A percentile compares a stretch with the other conserved stretches of the same genome.
Conservation (phyloP, 805 yeast genomes). For the Sungouiozyma intestinalis region DNA sequence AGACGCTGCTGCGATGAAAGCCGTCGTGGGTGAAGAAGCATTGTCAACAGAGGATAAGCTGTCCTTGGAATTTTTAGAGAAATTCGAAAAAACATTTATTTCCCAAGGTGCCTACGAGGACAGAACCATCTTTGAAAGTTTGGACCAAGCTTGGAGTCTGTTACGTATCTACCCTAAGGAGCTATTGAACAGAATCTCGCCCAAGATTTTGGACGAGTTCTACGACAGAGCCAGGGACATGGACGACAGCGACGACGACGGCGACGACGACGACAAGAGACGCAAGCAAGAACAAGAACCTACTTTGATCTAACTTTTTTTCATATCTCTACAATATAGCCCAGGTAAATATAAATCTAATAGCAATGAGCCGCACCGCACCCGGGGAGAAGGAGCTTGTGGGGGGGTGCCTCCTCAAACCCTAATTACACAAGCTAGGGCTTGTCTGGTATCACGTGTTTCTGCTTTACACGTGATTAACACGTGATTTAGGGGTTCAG, state of each 20-base stretch:
- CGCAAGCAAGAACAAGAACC: slow-evolving; percentile 6
- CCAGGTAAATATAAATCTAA: too few species aligned
- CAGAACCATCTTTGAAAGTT: slow-evolving; percentile 87
- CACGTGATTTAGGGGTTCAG: too few species aligned
- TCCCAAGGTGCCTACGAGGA: slow-evolving; percentile 95
- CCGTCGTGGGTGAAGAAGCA: slow-evolving; percentile 99
- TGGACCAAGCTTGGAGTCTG: slow-evolving; percentile 97
- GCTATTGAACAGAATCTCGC: slow-evolving; percentile 95
- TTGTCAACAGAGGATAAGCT: slow-evolving; percentile 94
- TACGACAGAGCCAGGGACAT: slow-evolving; percentile 79
- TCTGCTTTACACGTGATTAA: too few species aligned
- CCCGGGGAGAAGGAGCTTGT: background rate
- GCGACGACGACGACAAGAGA: slow-evolving; percentile 19
- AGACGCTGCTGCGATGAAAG: slow-evolving; percentile 99
- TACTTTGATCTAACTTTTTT: slow-evolving; percentile 1
- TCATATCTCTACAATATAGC: too few species aligned
- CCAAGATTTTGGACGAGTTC: slow-evolving; percentile 90
- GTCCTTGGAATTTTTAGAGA: slow-evolving; percentile 93
- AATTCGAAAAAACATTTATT: slow-evolving; percentile 92
- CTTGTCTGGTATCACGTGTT: too few species aligned
- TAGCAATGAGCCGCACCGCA: too few species aligned
- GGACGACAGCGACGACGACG: slow-evolving; percentile 42
- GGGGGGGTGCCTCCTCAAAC: too few species aligned
- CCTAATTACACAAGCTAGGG: too few species aligned
- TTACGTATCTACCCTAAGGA: slow-evolving; percentile 98